Evolutionary conservation across 169 alveolate genomes (phyloP).

Genomic region (Cyclospora cayetanensis): DNA sequence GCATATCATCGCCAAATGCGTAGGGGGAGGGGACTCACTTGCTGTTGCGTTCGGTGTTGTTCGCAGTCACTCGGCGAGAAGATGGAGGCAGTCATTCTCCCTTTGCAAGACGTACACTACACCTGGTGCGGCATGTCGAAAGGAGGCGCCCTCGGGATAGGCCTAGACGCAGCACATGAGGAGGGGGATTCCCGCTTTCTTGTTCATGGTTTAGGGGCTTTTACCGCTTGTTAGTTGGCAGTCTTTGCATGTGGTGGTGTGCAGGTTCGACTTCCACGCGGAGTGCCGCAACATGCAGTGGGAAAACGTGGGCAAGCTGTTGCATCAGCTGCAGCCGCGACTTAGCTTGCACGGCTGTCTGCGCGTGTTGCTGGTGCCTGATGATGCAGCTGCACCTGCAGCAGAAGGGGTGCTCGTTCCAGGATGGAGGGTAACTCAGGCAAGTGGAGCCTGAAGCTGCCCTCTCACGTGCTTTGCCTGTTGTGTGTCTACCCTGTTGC

Average conservation of each 20-base stretch:
- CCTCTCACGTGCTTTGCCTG: not conserved
- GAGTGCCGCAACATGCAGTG: conserved; percentile 92
- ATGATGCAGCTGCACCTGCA: conserved; percentile 11
- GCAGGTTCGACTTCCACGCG: conserved; percentile 93
- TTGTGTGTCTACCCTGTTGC: no score
- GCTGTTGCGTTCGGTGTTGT: not conserved
- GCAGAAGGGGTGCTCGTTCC: conserved; percentile 14
- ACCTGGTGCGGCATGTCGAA: conserved; percentile 3
- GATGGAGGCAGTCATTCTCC: conserved; percentile 12
- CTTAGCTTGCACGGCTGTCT: conserved; percentile 48
- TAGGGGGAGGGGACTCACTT: not conserved
- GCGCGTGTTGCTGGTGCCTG: conserved; percentile 42
- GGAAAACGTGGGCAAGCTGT: conserved; percentile 83
- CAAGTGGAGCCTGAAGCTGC: no score
- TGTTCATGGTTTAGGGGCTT: no score
- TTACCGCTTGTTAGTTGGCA: no score
- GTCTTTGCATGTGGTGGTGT: no score
- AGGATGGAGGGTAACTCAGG: conserved; percentile 58
- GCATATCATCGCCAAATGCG: not conserved
- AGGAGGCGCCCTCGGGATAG: no score
- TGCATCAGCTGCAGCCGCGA: conserved; percentile 72
- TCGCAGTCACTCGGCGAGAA: not conserved
- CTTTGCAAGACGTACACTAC: not conserved
- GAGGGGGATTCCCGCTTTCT: no score
- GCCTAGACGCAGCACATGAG: no score